Evolutionary conservation across 331 rosid genomes (phyloP).

Genomic region (Malus hybrid): DNA sequence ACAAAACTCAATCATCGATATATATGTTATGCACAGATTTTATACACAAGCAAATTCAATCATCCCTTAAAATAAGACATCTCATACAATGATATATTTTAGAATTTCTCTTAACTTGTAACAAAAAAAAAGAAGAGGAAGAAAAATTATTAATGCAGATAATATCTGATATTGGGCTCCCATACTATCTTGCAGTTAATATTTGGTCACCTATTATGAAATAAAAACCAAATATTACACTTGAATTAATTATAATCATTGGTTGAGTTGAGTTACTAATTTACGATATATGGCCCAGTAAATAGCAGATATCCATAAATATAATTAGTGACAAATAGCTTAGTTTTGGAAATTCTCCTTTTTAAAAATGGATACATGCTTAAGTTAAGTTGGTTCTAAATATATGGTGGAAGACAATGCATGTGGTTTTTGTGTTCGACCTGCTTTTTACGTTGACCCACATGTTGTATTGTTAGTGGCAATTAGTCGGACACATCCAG

Average conservation of each 20-base stretch:
- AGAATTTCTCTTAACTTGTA: too few relatives aligned
- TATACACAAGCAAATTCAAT: too few relatives aligned
- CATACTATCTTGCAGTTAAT: too few relatives aligned
- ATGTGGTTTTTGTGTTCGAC: constrained; percentile 46
- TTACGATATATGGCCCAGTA: background rate
- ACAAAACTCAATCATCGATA: too few relatives aligned
- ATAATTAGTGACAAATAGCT: background rate
- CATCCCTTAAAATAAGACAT: too few relatives aligned
- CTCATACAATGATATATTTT: too few relatives aligned
- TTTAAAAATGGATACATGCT: background rate
- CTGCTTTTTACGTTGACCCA: constrained; percentile 39
- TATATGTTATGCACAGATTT: too few relatives aligned
- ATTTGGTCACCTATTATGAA: too few relatives aligned
- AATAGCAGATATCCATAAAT: background rate
- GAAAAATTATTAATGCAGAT: background rate
- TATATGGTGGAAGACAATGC: constrained; percentile 38
- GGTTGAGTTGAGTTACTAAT: too few relatives aligned
- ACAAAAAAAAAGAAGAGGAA: too few relatives aligned
- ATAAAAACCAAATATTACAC: background rate
- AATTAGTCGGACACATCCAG: constrained; percentile 21
- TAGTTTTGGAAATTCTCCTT: background rate
- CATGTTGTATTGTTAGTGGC: constrained; percentile 36
- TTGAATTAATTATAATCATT: too few relatives aligned
- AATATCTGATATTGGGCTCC: background rate
- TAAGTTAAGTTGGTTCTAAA: background rate